Conservation (phyloP, 257 asterid species). For the Penstemon barbatus region DNA sequence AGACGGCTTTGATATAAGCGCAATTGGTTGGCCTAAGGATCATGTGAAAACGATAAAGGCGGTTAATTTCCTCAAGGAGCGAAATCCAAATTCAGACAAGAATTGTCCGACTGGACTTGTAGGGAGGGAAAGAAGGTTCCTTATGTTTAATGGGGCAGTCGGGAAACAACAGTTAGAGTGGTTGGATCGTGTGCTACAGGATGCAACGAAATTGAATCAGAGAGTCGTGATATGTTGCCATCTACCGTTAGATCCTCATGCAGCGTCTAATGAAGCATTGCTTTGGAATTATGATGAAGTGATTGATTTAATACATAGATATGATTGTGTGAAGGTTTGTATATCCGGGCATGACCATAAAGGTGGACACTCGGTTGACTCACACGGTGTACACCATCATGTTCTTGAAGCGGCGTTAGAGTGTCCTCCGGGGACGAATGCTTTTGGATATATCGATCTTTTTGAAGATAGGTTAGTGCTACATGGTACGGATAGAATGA, state of each 20-base stretch:
- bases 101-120: slow-evolving; percentile 88
- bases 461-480: slow-evolving; percentile 63
- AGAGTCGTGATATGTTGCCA: slow-evolving; percentile 79
- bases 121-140: slow-evolving; percentile 73
- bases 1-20: slow-evolving; percentile 84
- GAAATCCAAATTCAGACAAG: slow-evolving; percentile 78
- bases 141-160: slow-evolving; percentile 86
- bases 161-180: slow-evolving; percentile 81
- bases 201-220: slow-evolving; percentile 60
- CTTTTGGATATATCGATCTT: slow-evolving; percentile 70
- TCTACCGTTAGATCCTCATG: slow-evolving; percentile 67
- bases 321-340: slow-evolving; percentile 82
- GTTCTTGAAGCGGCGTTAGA: slow-evolving; percentile 91
- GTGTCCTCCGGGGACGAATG: slow-evolving; percentile 81
- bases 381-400: slow-evolving; percentile 79
- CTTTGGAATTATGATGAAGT: slow-evolving; percentile 92
- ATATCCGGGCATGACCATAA: slow-evolving; percentile 80
- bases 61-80: slow-evolving; percentile 53
- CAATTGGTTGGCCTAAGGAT: slow-evolving; percentile 83
- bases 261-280: slow-evolving; percentile 56
- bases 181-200: slow-evolving; percentile 69
- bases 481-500: slow-evolving; percentile 67
- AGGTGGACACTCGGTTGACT: slow-evolving; percentile 72
- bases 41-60: slow-evolving; percentile 70
- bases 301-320: slow-evolving; percentile 70